A percentile compares a stretch with the other conserved stretches of the same genome.
phyloP scores from a whole-genome alignment of 306 rosid species.

The Trifolium fragiferum region DNA sequence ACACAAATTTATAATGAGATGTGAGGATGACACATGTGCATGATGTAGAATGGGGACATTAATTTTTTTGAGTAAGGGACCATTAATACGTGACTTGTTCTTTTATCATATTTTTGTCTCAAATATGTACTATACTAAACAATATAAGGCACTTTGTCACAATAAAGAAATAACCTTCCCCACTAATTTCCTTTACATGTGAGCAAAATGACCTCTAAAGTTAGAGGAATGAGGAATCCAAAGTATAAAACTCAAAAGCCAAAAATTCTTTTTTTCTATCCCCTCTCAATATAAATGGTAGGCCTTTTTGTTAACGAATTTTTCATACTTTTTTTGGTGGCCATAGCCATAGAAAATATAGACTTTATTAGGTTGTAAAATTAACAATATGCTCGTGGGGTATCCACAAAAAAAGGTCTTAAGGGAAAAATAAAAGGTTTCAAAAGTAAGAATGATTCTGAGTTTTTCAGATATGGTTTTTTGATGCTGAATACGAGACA shows the following conservation, averaged over 20 bases:
- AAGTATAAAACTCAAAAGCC: constrained; percentile 71
- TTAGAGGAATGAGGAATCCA: constrained; percentile 65
- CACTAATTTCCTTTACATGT: constrained; percentile 43
- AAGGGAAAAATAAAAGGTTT: constrained; percentile 52
- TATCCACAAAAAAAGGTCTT: constrained; percentile 56
- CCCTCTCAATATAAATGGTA: constrained; percentile 40
- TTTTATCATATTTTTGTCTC: constrained; percentile 46
- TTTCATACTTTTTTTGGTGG: constrained; percentile 66
- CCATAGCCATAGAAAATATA: constrained; percentile 41
- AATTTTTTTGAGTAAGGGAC: neutral
- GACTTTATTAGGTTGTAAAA: constrained; percentile 52
- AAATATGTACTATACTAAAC: neutral
- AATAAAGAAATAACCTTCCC: constrained; percentile 40
- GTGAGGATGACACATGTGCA: constrained; percentile 36
- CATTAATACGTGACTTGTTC: constrained; percentile 11
- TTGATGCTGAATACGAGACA: constrained; percentile 85
- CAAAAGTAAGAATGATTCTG: constrained; percentile 80
- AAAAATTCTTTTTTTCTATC: constrained; percentile 59
- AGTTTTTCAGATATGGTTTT: constrained; percentile 53
- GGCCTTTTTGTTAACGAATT: constrained; percentile 49
- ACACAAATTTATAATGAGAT: neutral
- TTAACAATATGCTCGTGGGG: constrained; percentile 61
- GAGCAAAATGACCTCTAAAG: constrained; percentile 59
- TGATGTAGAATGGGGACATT: constrained; percentile 24
- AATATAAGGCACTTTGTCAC: constrained; percentile 34